Evolutionary conservation across 768 basidiomycete genomes (phyloP).

Genomic region (Russula vinacea): DNA sequence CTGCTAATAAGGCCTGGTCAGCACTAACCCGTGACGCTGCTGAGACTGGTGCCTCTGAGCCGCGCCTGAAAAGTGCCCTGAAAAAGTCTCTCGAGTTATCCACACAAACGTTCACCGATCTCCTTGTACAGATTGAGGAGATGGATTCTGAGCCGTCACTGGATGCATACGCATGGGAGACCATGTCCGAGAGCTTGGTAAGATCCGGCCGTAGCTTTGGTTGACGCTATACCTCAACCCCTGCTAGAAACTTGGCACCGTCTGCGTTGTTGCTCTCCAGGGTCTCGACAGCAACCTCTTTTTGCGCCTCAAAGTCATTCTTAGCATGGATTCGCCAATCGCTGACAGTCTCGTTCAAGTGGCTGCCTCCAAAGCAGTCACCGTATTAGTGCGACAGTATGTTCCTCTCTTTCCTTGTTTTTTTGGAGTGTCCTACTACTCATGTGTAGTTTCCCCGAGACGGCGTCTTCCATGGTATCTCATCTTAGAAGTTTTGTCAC

Average conservation of each 20-base stretch:
- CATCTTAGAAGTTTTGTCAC: slow-evolving; percentile 87
- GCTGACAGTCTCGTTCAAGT: slow-evolving; percentile 84
- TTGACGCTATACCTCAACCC: not conserved
- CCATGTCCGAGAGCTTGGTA: slow-evolving; percentile 87
- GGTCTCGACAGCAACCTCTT: slow-evolving; percentile 69
- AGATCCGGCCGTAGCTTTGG: slow-evolving; percentile 30
- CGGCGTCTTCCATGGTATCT: slow-evolving; percentile 67
- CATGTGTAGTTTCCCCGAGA: slow-evolving; percentile 66
- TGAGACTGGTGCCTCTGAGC: slow-evolving; percentile 41
- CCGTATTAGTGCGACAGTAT: slow-evolving; percentile 80
- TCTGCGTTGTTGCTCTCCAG: slow-evolving; percentile 71
- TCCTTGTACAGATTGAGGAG: slow-evolving; percentile 75
- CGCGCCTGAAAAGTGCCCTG: slow-evolving; percentile 36
- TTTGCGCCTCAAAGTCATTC: slow-evolving; percentile 62
- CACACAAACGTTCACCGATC: slow-evolving; percentile 72
- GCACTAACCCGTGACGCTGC: slow-evolving; percentile 57
- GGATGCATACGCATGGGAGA: slow-evolving; percentile 91
- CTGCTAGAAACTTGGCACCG: slow-evolving; percentile 74
- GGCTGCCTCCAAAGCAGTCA: slow-evolving; percentile 82
- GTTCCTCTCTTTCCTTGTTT: slow-evolving; percentile 19
- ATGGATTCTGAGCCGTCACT: slow-evolving; percentile 75
- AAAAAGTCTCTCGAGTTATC: slow-evolving; percentile 55
- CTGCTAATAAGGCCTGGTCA: slow-evolving; percentile 80
- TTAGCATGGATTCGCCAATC: slow-evolving; percentile 79
- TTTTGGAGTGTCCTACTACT: not conserved